Conservation (phyloP, 768 basidiomycete species). For the Amanita rubescens region DNA sequence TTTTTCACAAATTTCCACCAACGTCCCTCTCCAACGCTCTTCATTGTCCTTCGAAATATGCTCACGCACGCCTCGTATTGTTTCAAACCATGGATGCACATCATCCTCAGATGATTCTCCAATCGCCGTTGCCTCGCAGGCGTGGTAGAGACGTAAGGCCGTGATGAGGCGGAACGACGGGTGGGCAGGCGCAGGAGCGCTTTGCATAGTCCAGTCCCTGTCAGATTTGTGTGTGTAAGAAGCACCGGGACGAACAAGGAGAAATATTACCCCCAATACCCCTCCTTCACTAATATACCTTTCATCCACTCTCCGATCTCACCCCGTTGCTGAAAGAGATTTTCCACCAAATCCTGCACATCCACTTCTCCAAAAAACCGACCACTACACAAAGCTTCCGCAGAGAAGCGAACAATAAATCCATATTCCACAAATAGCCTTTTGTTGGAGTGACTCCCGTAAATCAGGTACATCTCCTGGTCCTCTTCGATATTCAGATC, state of each 20-base stretch:
- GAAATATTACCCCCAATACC: constrained; percentile 76
- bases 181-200: constrained; percentile 48
- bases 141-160: constrained; percentile 59
- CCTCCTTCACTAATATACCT: constrained; percentile 46
- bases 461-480: constrained; percentile 70
- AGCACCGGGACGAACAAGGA: neutral
- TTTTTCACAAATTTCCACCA: constrained; percentile 27
- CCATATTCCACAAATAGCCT: constrained; percentile 88
- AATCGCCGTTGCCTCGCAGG: constrained; percentile 25
- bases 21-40: constrained; percentile 1
- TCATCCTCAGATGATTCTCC: constrained; percentile 17
- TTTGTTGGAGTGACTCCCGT: constrained; percentile 73
- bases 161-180: constrained; percentile 78
- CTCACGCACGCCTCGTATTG: constrained; percentile 32
- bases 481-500: constrained; percentile 33
- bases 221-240: constrained; percentile 1
- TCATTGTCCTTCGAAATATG: constrained; percentile 10
- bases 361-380: constrained; percentile 49
- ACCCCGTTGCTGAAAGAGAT: constrained; percentile 38
- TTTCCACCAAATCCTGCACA: constrained; percentile 46
- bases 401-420: constrained; percentile 46
- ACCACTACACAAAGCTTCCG: constrained; percentile 20
- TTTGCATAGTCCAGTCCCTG: constrained; percentile 80
- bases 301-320: constrained; percentile 39
- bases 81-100: constrained; percentile 32